Conservation (phyloP, 2,329 filamentous ascomycete genomes). For the Coleophoma crateriformis region DNA sequence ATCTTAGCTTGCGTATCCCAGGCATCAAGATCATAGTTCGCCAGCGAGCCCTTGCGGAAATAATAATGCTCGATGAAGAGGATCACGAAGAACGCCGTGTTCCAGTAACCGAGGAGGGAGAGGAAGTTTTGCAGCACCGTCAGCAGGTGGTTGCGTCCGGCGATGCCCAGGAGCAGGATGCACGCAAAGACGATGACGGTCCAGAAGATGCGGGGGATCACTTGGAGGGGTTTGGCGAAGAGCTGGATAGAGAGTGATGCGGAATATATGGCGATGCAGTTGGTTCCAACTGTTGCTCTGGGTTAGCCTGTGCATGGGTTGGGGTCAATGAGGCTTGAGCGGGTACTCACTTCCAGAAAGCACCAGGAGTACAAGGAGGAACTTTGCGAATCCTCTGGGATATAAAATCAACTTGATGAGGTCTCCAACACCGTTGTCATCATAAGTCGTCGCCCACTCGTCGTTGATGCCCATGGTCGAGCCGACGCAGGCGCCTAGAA, state of each 20-base stretch:
- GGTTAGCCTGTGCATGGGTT: neutral
- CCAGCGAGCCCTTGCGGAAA: slow-evolving; percentile 28
- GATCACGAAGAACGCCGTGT: slow-evolving; percentile 41
- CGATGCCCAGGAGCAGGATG: slow-evolving; percentile 38
- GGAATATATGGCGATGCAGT: slow-evolving; percentile 27
- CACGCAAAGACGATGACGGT: slow-evolving; percentile 37
- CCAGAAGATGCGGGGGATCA: slow-evolving; percentile 42
- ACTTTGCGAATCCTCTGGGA: slow-evolving; percentile 39
- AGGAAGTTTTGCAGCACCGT: slow-evolving; percentile 41
- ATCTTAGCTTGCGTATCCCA: slow-evolving; percentile 39
- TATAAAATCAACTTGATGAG: slow-evolving; percentile 38
- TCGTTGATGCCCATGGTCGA: slow-evolving; percentile 34
- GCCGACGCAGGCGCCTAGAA: slow-evolving; percentile 36
- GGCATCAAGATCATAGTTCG: slow-evolving; percentile 40
- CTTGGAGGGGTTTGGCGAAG: slow-evolving; percentile 35
- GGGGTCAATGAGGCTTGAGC: neutral
- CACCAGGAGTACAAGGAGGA: slow-evolving; percentile 30
- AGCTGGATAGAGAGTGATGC: slow-evolving; percentile 33
- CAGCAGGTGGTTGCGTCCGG: slow-evolving; percentile 36
- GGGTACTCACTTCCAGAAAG: slow-evolving; percentile 23
- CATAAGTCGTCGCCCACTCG: slow-evolving; percentile 33
- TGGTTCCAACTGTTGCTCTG: neutral
- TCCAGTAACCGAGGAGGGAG: slow-evolving; percentile 43
- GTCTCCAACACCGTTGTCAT: slow-evolving; percentile 34
- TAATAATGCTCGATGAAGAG: slow-evolving; percentile 41